Conservation (phyloP, 2,329 filamentous ascomycete species). For the Arthrobotrys sinensis region DNA sequence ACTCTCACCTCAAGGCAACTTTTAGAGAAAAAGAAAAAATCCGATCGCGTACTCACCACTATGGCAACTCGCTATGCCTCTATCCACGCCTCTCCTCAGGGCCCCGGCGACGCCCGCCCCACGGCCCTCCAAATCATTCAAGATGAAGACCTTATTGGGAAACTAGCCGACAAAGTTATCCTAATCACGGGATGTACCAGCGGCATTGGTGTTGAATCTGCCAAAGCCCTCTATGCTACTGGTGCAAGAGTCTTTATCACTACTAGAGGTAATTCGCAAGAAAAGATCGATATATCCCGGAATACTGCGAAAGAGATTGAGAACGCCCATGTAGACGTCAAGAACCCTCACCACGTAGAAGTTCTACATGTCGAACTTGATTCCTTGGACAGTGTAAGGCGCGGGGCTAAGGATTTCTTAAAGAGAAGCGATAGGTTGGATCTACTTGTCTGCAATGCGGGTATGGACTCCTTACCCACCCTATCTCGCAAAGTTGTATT, state of each 20-base stretch:
- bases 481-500: too few species aligned
- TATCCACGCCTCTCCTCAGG: constrained; percentile 58
- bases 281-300: constrained; percentile 65
- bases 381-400: constrained; percentile 66
- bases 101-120: constrained; percentile 66
- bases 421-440: constrained; percentile 65
- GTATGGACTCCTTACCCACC: constrained; percentile 24
- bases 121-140: constrained; percentile 66
- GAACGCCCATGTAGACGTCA: constrained; percentile 60
- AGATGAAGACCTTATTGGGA: constrained; percentile 64
- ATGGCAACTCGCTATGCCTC: constrained; percentile 61
- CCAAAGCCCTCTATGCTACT: constrained; percentile 67
- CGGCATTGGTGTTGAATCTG: constrained; percentile 68
- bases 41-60: not conserved
- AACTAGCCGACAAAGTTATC: constrained; percentile 66
- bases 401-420: constrained; percentile 64
- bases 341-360: constrained; percentile 64
- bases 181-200: constrained; percentile 68
- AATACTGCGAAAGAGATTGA: constrained; percentile 44
- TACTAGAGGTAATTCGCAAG: constrained; percentile 64
- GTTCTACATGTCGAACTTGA: constrained; percentile 66
- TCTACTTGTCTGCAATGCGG: constrained; percentile 65
- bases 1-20: not conserved
- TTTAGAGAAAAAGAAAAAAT: not conserved
- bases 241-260: constrained; percentile 67